phyloP scores from a whole-genome alignment of 805 yeast species.

The Metschnikowia santaceciliae region DNA sequence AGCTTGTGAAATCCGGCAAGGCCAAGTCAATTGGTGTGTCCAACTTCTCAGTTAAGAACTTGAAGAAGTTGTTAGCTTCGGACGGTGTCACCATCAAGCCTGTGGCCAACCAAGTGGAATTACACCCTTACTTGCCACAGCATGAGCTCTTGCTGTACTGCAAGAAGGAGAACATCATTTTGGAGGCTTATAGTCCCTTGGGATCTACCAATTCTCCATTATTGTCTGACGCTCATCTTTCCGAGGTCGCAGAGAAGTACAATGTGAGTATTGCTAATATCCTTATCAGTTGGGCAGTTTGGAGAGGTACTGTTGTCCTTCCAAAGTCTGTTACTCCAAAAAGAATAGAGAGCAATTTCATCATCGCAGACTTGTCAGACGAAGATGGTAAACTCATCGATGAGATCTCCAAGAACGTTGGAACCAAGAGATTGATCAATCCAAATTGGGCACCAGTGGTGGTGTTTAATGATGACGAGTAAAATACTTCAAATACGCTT shows the following conservation, averaged over 20 bases:
- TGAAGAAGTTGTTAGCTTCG: constrained; percentile 46
- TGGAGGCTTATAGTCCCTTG: constrained; percentile 78
- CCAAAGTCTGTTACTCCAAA: constrained; percentile 30
- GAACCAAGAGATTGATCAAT: constrained; percentile 30
- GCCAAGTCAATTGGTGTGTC: constrained; percentile 73
- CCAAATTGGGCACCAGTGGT: constrained; percentile 34
- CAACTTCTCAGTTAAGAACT: constrained; percentile 55
- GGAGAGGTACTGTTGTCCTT: constrained; percentile 51
- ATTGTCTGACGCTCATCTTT: constrained; percentile 40
- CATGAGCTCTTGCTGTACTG: constrained; percentile 51
- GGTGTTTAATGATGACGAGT: constrained; percentile 23
- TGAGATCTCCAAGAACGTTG: constrained; percentile 22
- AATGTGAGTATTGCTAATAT: constrained; percentile 47
- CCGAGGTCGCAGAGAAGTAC: constrained; percentile 42
- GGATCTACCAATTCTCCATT: constrained; percentile 59
- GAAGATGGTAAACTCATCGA: constrained; percentile 34
- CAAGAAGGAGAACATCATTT: constrained; percentile 46
- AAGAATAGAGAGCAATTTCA: constrained; percentile 35
- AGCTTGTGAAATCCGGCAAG: constrained; percentile 47
- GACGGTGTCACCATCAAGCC: constrained; percentile 55
- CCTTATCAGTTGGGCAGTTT: constrained; percentile 55
- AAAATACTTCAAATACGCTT: not conserved
- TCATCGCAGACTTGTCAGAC: constrained; percentile 28
- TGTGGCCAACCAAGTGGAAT: constrained; percentile 70
- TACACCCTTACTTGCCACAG: constrained; percentile 72